Percentiles rank a stretch among this genome's conserved stretches.
phyloP scores from a whole-genome alignment of 2,329 filamentous ascomycete species.

The Trichoderma oligosporum region DNA sequence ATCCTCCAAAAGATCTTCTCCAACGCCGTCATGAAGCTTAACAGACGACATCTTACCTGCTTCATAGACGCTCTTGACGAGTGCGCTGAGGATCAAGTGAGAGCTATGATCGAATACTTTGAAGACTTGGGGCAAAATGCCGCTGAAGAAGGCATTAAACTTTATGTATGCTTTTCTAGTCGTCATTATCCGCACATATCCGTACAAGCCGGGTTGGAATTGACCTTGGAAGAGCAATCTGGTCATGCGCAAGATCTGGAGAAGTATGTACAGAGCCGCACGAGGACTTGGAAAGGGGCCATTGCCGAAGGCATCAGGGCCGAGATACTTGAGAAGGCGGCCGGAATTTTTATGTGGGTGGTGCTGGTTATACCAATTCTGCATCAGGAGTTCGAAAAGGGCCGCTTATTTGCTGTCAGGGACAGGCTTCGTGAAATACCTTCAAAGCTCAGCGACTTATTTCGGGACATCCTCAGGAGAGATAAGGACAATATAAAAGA shows the following conservation, averaged over 20 bases:
- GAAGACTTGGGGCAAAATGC: constrained; percentile 35
- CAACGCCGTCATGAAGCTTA: not conserved
- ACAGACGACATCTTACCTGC: constrained; percentile 17
- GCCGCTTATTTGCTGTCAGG: constrained; percentile 24
- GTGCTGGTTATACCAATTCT: constrained; percentile 39
- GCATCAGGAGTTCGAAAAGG: constrained; percentile 33
- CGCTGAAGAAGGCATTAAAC: not conserved
- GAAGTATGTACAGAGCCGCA: not conserved
- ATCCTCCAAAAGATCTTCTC: not conserved
- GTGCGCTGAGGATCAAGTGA: constrained; percentile 39
- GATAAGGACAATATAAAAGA: constrained; percentile 41
- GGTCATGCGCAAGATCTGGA: constrained; percentile 30
- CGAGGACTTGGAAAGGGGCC: not conserved
- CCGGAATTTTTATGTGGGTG: constrained; percentile 45
- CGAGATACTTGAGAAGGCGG: constrained; percentile 36
- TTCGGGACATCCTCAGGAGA: constrained; percentile 47
- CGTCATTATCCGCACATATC: constrained; percentile 46
- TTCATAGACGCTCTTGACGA: constrained; percentile 46
- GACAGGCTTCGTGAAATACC: constrained; percentile 37
- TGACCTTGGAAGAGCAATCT: constrained; percentile 27
- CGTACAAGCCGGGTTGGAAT: constrained; percentile 26
- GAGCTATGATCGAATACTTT: constrained; percentile 42
- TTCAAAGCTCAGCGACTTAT: constrained; percentile 42
- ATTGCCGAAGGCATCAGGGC: not conserved
- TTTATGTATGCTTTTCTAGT: constrained; percentile 44